Percentiles rank a stretch among this genome's conserved stretches.
phyloP scores from a whole-genome alignment of 108 stramenopile species.

The Cyclotella distinguenda region DNA sequence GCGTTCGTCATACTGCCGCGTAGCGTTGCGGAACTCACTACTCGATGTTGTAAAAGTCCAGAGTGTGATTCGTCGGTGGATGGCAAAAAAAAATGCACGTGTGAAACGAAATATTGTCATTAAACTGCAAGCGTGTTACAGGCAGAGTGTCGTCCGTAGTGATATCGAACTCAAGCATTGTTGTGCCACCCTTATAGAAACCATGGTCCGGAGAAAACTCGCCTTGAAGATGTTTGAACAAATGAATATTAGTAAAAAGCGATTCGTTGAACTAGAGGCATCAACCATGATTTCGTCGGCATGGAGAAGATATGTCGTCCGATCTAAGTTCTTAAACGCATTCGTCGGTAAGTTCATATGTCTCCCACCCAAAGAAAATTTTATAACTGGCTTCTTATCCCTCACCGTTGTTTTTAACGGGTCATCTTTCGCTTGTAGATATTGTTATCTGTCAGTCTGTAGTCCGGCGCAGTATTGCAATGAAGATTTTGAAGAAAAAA shows the following conservation, averaged over 20 bases:
- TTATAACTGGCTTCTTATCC: too few relatives aligned
- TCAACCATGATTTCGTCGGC: background rate
- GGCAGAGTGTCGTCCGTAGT: background rate
- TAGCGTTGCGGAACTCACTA: background rate
- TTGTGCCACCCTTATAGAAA: background rate
- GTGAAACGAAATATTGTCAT: background rate
- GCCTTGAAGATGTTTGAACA: background rate
- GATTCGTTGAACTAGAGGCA: background rate
- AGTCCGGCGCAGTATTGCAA: too few relatives aligned
- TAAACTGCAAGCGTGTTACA: background rate
- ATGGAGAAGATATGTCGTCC: conserved; percentile 1
- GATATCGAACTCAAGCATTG: background rate
- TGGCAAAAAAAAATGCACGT: background rate
- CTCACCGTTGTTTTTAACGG: too few relatives aligned
- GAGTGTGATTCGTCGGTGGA: conserved; percentile 9
- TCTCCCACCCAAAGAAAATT: too few relatives aligned
- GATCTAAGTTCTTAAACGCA: background rate
- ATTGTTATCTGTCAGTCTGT: too few relatives aligned
- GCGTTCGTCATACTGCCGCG: background rate
- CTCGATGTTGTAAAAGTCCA: conserved; percentile 4
- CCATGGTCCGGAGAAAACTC: background rate
- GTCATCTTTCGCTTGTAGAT: too few relatives aligned
- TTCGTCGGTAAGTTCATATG: background rate
- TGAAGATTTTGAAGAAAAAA: too few relatives aligned
- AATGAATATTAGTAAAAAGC: background rate